A percentile compares a stretch with the other conserved stretches of the same genome.
Evolutionary conservation across 352 stramenopile species (phyloP).

Genomic region (Halophytophthora polymorphica): DNA sequence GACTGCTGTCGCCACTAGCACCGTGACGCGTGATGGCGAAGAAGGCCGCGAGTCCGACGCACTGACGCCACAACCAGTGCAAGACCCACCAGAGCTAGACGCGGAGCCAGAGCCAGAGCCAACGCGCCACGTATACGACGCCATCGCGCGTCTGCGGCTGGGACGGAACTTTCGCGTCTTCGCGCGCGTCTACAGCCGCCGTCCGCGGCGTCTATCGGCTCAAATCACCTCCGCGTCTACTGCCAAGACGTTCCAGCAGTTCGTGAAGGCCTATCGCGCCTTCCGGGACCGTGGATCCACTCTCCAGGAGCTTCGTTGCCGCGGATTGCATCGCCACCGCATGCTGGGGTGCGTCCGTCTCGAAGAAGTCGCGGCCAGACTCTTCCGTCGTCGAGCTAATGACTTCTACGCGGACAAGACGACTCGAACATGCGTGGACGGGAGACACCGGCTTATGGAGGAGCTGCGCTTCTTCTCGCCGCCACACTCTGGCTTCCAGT

Average conservation of each 20-base stretch:
- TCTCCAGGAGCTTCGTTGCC: not conserved
- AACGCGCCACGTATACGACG: conserved; percentile 3
- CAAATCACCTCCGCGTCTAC: conserved; percentile 12
- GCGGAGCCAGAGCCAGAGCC: conserved; percentile 14
- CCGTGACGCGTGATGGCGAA: not conserved
- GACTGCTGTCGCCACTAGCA: no score
- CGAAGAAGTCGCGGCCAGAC: conserved; percentile 30
- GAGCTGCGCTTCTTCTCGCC: conserved; percentile 35
- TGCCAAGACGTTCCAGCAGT: conserved; percentile 5
- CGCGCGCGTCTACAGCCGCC: conserved; percentile 12
- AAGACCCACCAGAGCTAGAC: not conserved
- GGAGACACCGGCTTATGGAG: conserved; percentile 19
- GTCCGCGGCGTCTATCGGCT: conserved; percentile 15
- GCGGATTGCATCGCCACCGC: not conserved
- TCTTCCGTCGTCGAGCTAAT: not conserved
- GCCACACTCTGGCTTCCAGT: conserved; percentile 16
- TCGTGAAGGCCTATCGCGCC: conserved; percentile 9
- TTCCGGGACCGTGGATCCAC: not conserved
- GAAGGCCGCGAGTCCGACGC: not conserved
- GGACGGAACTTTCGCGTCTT: conserved; percentile 24
- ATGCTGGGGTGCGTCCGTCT: conserved; percentile 11
- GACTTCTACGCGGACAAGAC: not conserved
- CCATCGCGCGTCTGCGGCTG: conserved; percentile 16
- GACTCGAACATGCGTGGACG: conserved; percentile 9
- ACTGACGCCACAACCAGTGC: not conserved